Evolutionary conservation across 1,284 basidiomycete species (phyloP), one percentile per base, ranked within the genome.

Genomic region (Microbotryum violaceum): DNA sequence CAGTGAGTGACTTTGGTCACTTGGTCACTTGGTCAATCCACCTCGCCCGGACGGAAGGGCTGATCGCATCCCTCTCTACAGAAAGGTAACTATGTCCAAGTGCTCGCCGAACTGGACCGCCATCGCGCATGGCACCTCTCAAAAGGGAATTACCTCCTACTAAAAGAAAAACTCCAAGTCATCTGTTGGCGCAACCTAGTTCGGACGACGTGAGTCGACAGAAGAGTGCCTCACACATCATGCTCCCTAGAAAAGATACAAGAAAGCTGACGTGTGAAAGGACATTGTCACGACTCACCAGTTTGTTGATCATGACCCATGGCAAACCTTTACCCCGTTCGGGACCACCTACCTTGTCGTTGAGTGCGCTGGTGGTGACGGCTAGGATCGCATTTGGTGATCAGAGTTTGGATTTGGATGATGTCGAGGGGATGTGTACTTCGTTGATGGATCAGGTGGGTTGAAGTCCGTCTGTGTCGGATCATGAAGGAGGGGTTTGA

Each of bases 101-200:
- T 73, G 10, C 42, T 72, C 21, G 29, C 57, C 1, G 71, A 71
- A 25, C 70, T 78, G 1, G 72, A 75, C 31, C 58, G 52, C 16
- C 70, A 73, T 56, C 70, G 70, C 57, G 69, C 73, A 25, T 76
- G 73, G 72, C 73, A 76, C 56, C 58, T 73, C 9, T 59, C 61
- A 1, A 68, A 70, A 50, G 75, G 76, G 5, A 73, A 75, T 47
- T 77, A 75, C 63, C 65, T 77, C 23, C 58, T 77, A 7, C 54
- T 78, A 46, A 54, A 68, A 27, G 77, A 78, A 46, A 77, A 77
- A 64, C 67, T 76, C 27, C 73, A 75, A 64, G 68, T 74, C 27
- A 67, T 75, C 8, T 72, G 75, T 21, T 78, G 77, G 77, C 71
- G 77, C n/a, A 77, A 77, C 55, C 61, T 78, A 29, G 66, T 73